Evolutionary conservation across 1,284 basidiomycete genomes (phyloP).

Genomic region (Sphaerobolus stellatus): DNA sequence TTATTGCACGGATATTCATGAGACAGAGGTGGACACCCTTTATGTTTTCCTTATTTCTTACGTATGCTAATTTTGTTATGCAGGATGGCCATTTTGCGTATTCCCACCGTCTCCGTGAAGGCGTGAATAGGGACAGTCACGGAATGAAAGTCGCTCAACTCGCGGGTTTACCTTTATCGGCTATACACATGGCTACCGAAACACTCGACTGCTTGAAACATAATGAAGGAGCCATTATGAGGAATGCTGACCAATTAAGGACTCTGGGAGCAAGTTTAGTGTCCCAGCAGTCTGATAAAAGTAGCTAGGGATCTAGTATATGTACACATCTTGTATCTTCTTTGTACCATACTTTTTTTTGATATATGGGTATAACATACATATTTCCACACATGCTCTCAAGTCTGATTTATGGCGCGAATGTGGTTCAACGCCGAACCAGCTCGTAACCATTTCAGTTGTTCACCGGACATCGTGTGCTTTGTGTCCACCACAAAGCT

Average conservation of each 20-base stretch:
- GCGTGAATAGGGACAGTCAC: constrained; percentile 90
- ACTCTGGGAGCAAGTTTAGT: constrained; percentile 20
- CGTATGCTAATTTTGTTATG: constrained; percentile 2
- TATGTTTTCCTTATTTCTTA: constrained; percentile 3
- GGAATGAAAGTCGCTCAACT: constrained; percentile 89
- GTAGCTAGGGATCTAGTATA: no score
- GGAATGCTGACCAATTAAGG: constrained; percentile 21
- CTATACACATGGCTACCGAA: constrained; percentile 56
- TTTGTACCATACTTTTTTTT: no score
- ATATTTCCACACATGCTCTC: not conserved
- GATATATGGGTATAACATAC: not conserved
- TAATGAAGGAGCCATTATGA: constrained; percentile 24
- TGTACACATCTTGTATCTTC: no score
- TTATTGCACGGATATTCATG: constrained; percentile 86
- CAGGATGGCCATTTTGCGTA: constrained; percentile 80
- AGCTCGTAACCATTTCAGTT: constrained; percentile 82
- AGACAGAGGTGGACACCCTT: constrained; percentile 57
- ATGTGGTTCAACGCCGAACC: constrained; percentile 89
- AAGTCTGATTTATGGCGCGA: constrained; percentile 12
- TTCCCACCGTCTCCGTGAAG: constrained; percentile 76
- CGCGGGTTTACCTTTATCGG: constrained; percentile 77
- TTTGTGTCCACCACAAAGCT: constrained; percentile 68
- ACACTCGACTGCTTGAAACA: constrained; percentile 44
- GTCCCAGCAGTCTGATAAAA: no score
- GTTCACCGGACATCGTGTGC: constrained; percentile 89